Base-by-base conservation (phyloP, 768 basidiomycete genomes). In the Kondoa subrosea region DNA sequence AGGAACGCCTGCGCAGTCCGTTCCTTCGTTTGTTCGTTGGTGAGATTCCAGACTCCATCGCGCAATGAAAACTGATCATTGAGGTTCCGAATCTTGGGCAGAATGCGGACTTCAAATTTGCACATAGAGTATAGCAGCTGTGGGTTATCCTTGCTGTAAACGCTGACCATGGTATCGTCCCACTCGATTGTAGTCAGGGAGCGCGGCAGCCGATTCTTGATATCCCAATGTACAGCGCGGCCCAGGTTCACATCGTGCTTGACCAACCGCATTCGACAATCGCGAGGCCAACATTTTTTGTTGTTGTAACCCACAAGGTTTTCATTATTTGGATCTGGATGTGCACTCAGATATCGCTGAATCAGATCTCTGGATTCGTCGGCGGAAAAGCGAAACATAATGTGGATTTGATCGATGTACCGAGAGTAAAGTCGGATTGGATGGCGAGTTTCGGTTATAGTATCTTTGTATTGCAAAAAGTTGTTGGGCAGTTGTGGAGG, bases 231-330 rank as follows among this genome's bases (percentile, higher is more conserved):
- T 8, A 96, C 95, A 1, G 95, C 95, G 70, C 95, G 84, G 26
- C 93, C 95, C 58, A 99, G 81, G 78, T 99, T 97, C 78, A 97
- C 95, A 76, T 99, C 95, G 77, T 99, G 95, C 79, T 99, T 99
- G 81, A 95, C 93, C 67, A 99, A 82, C 34, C 95, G 82, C 95
- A 99, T 99, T 68, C 95, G 87, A 77, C 95, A 99, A 78, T 99
- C 95, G 72, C 92, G 84, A 40, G 95, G 95, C 95, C 95, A 99
- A 79, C 95, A 97, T 63, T 91, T 86, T 78, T 93, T 95, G 81
- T 96, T 97, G 80, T 96, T 96, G 78, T 96, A 99, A 0, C 93
- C 95, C 71, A 96, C 93, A 71, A 97, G 89, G 74, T 97, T 97
- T 79, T 96, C 95, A 79, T 96, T 96, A 14, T 80, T 97, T 1